phyloP scores from a whole-genome alignment of 2,329 filamentous ascomycete genomes.

The Ophiostoma triangulosporum region DNA sequence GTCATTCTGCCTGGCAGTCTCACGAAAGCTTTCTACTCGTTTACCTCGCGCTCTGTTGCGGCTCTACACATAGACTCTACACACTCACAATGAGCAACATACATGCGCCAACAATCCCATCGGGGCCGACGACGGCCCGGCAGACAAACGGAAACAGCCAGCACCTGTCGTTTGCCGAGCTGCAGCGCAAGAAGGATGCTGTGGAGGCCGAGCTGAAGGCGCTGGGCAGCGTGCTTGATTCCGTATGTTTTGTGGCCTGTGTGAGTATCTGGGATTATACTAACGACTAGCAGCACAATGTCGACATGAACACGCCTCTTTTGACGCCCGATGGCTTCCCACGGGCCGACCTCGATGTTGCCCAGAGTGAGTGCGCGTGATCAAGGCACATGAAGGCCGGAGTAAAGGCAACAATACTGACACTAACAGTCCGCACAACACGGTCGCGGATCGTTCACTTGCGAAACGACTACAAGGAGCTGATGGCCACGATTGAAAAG shows the following conservation, averaged over 20 bases:
- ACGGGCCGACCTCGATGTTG: constrained; percentile 83
- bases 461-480: constrained; percentile 81
- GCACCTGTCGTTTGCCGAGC: constrained; percentile 59
- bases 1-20: constrained; percentile 11
- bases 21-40: background rate
- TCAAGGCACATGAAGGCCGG: background rate
- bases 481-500: constrained; percentile 75
- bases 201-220: constrained; percentile 80
- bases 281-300: constrained; percentile 64
- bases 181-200: constrained; percentile 72
- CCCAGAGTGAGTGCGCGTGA: constrained; percentile 55
- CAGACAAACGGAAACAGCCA: constrained; percentile 46
- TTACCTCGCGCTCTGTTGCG: too few relatives aligned
- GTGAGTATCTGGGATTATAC: constrained; percentile 6
- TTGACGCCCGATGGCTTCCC: constrained; percentile 86
- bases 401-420: background rate
- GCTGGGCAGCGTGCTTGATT: constrained; percentile 74
- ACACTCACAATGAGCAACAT: constrained; percentile 29
- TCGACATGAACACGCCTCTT: constrained; percentile 81
- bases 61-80: too few relatives aligned
- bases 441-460: constrained; percentile 78
- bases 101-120: constrained; percentile 49
- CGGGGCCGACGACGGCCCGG: constrained; percentile 57
- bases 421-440: constrained; percentile 77
- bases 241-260: constrained; percentile 38